Conservation (phyloP, 305 asterid species). For the Solanum aculeatissimum region DNA sequence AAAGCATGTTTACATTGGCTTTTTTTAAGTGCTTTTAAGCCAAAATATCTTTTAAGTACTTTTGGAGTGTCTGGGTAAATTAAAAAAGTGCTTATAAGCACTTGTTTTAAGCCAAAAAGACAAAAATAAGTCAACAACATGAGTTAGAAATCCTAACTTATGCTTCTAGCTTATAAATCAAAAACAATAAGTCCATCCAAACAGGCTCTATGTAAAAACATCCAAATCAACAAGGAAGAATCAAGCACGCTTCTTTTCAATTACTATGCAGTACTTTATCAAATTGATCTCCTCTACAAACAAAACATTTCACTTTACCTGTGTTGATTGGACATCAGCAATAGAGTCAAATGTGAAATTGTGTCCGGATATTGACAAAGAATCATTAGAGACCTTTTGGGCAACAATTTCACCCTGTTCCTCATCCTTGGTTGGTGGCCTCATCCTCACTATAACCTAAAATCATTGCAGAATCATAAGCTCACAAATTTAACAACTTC, state of each 20-base stretch:
- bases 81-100: no score
- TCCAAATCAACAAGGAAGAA: neutral
- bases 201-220: neutral
- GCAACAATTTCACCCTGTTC: conserved; percentile 61
- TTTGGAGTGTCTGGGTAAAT: no score
- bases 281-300: neutral
- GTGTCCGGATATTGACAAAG: conserved; percentile 71
- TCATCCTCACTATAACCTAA: conserved; percentile 83
- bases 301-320: conserved; percentile 34
- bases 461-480: conserved; percentile 3
- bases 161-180: no score
- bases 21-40: no score
- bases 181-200: no score
- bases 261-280: neutral
- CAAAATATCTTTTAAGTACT: no score
- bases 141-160: no score
- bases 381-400: conserved; percentile 57
- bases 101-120: no score
- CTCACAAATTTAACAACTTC: neutral
- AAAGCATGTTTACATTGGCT: neutral
- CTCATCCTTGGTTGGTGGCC: conserved; percentile 72
- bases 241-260: neutral
- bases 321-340: conserved; percentile 72
- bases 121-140: no score
- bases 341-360: conserved; percentile 80